phyloP scores from a whole-genome alignment of 2,329 filamentous ascomycete species.

The Clarireedia paspali region DNA sequence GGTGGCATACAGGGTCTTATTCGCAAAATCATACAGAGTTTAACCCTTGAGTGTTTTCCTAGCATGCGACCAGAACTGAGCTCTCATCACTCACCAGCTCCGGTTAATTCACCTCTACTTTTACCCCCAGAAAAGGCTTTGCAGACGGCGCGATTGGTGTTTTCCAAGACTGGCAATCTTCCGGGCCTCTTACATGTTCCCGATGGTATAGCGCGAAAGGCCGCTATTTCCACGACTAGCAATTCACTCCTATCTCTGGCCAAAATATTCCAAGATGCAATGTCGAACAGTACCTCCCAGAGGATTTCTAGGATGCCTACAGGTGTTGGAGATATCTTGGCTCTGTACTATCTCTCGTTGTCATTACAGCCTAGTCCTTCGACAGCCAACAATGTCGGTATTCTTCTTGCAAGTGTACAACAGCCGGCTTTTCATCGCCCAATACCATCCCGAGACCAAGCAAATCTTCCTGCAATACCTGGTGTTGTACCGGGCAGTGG shows the following conservation, averaged over 20 bases:
- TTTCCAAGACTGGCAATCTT: constrained; percentile 65
- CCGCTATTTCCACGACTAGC: constrained; percentile 86
- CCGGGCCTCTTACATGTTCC: constrained; percentile 70
- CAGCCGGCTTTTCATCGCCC: constrained; percentile 44
- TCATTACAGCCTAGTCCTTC: constrained; percentile 94
- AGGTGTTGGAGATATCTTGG: constrained; percentile 84
- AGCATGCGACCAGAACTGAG: constrained; percentile 26
- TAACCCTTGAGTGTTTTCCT: constrained; percentile 43
- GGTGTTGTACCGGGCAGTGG: constrained; percentile 82
- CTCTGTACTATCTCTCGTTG: constrained; percentile 89
- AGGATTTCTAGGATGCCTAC: constrained; percentile 54
- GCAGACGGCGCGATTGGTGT: constrained; percentile 75
- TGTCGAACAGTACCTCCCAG: constrained; percentile 54
- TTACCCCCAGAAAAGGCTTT: constrained; percentile 78
- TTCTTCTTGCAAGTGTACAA: constrained; percentile 89
- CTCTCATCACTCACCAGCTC: constrained; percentile 6
- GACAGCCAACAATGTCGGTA: constrained; percentile 96
- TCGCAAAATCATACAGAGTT: constrained; percentile 62
- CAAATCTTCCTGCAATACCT: constrained; percentile 48
- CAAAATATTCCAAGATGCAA: constrained; percentile 95
- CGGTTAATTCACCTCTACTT: constrained; percentile 50
- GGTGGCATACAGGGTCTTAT: constrained; percentile 73
- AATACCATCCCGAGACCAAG: constrained; percentile 25
- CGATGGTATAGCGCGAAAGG: constrained; percentile 64
- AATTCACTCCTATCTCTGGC: constrained; percentile 91